Conservation (phyloP, 225 moss, liverwort and hornwort genomes). For the Physcomitrellopsis africana region DNA sequence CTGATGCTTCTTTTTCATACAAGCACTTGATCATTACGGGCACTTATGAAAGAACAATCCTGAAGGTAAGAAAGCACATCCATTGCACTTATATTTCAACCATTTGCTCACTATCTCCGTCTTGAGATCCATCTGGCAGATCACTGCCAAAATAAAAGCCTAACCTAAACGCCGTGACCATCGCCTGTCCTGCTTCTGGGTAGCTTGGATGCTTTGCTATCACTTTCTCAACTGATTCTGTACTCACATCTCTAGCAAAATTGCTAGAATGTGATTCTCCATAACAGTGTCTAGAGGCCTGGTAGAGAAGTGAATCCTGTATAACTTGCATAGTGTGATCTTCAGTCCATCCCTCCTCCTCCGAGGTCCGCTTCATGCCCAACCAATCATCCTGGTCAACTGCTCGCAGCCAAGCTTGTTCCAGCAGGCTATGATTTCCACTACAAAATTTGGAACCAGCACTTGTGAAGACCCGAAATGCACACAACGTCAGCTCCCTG, state of each 20-base stretch:
- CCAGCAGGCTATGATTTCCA: slow-evolving; percentile 72
- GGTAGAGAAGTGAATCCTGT: slow-evolving; percentile 67
- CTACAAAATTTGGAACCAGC: slow-evolving; percentile 75
- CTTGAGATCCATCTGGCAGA: slow-evolving; percentile 30
- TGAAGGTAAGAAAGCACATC: not conserved
- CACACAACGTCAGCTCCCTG: slow-evolving; percentile 67
- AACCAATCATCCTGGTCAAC: slow-evolving; percentile 89
- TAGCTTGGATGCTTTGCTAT: slow-evolving; percentile 72
- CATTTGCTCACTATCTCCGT: slow-evolving; percentile 64
- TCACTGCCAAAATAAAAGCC: slow-evolving; percentile 54
- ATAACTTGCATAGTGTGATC: slow-evolving; percentile 75
- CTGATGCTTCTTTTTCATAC: too few relatives aligned
- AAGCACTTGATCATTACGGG: too few relatives aligned
- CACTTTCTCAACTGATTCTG: slow-evolving; percentile 67
- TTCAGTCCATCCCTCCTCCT: slow-evolving; percentile 86
- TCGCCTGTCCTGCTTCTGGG: slow-evolving; percentile 77
- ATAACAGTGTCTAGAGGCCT: slow-evolving; percentile 72
- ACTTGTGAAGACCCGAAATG: slow-evolving; percentile 76
- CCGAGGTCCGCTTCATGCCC: slow-evolving; percentile 69
- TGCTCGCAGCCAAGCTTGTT: slow-evolving; percentile 84
- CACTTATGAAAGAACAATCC: too few relatives aligned
- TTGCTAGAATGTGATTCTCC: slow-evolving; percentile 48
- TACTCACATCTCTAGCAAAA: slow-evolving; percentile 51
- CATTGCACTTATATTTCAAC: slow-evolving; percentile 44
- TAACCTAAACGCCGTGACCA: slow-evolving; percentile 78